Conservation (phyloP, 305 asterid genomes). For the Solanum hybrid region DNA sequence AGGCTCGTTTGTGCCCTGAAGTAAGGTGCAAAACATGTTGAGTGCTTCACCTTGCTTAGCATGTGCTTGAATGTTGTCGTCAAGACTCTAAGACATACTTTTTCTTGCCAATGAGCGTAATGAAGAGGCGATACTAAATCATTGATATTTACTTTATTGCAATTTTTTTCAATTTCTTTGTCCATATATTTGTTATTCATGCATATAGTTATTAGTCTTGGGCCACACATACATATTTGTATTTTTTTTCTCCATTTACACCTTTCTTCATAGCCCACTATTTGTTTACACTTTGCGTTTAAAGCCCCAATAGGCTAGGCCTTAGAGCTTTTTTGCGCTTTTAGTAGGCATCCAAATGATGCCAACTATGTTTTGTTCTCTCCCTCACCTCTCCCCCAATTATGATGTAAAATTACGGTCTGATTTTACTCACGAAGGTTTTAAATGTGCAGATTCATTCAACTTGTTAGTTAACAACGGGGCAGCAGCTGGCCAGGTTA, state of each 20-base stretch:
- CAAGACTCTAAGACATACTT: background rate
- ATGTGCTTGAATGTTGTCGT: background rate
- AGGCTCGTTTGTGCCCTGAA: background rate
- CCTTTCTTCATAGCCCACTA: background rate
- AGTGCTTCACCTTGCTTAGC: background rate
- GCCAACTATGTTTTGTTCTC: background rate
- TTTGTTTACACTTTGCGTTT: background rate
- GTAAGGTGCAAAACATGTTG: background rate
- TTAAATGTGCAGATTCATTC: slow-evolving; percentile 62
- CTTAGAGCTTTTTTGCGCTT: background rate
- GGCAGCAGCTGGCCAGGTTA: slow-evolving; percentile 85
- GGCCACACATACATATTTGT: background rate
- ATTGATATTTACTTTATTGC: background rate
- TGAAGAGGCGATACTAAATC: background rate
- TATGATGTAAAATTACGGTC: background rate
- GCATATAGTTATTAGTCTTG: background rate
- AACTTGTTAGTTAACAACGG: slow-evolving; percentile 94
- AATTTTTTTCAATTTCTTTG: background rate
- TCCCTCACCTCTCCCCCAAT: background rate
- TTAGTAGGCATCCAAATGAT: background rate
- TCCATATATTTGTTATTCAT: background rate
- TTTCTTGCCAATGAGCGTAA: background rate
- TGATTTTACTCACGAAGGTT: background rate
- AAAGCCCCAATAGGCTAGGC: background rate
- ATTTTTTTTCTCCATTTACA: background rate